Evolutionary conservation across 1,284 basidiomycete species (phyloP).

Genomic region (Acaromyces ingoldii): DNA sequence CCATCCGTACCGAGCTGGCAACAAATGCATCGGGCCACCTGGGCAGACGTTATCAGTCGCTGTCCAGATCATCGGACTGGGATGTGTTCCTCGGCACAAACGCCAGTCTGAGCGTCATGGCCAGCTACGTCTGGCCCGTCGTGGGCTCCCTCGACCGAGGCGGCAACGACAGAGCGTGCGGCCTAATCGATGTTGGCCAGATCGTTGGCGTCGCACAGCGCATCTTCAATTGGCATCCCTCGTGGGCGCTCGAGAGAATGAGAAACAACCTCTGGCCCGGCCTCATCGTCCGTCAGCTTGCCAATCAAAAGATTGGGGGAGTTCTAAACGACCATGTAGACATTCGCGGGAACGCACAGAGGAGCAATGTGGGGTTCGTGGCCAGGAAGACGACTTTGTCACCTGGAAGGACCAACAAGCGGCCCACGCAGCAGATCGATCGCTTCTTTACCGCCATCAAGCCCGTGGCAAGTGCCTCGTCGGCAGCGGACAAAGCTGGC

Average conservation of each 20-base stretch:
- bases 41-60: constrained; percentile 11
- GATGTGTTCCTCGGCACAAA: constrained; percentile 1
- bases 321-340: too few species aligned
- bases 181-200: background rate
- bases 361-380: too few species aligned
- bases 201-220: background rate
- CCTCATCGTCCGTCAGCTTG: background rate
- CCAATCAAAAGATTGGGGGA: too few species aligned
- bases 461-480: too few species aligned
- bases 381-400: too few species aligned
- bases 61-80: constrained; percentile 17
- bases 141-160: background rate
- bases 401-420: too few species aligned
- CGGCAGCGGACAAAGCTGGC: too few species aligned
- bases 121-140: constrained; percentile 8
- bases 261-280: background rate
- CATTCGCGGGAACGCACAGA: too few species aligned
- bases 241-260: background rate
- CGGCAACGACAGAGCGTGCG: background rate
- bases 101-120: constrained; percentile 4
- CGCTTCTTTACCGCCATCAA: too few species aligned
- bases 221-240: background rate
- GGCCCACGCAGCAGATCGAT: too few species aligned
- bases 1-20: constrained; percentile 25
- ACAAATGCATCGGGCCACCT: constrained; percentile 25